Evolutionary conservation across 176 grass and related monocot genomes (phyloP).

Genomic region (Coix lacrymajobi): DNA sequence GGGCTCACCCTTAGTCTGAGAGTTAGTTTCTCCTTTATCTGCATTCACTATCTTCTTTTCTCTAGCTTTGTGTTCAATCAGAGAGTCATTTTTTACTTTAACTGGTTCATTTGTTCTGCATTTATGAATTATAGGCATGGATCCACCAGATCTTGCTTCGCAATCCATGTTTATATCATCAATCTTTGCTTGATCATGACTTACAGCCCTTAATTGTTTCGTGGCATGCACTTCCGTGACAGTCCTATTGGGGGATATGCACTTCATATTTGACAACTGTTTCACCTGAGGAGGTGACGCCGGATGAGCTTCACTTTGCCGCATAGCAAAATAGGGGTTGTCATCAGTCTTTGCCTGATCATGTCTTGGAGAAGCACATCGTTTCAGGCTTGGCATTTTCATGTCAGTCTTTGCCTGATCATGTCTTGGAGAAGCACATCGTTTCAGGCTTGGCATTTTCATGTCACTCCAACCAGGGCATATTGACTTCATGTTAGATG

Average conservation of each 20-base stretch:
- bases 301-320: neutral
- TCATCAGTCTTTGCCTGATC: conserved; percentile 7
- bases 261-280: neutral
- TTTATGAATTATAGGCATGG: neutral
- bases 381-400: neutral
- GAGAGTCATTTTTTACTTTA: neutral
- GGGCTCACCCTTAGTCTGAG: neutral
- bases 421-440: neutral
- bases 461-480: conserved; percentile 11
- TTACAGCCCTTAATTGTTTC: neutral
- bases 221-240: neutral
- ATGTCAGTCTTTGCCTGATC: conserved; percentile 1
- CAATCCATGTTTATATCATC: neutral
- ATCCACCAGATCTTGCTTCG: conserved; percentile 12
- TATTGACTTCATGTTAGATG: neutral
- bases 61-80: neutral
- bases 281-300: neutral
- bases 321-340: neutral
- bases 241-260: conserved; percentile 3
- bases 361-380: neutral
- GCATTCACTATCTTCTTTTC: neutral
- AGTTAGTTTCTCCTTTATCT: neutral
- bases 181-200: neutral
- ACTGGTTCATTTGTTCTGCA: neutral
- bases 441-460: neutral